These are phyloP conservation scores for Atkinsonella texensis DNA, from an alignment of 2,329 filamentous ascomycete species.

Conservation along the genomic window DNA sequence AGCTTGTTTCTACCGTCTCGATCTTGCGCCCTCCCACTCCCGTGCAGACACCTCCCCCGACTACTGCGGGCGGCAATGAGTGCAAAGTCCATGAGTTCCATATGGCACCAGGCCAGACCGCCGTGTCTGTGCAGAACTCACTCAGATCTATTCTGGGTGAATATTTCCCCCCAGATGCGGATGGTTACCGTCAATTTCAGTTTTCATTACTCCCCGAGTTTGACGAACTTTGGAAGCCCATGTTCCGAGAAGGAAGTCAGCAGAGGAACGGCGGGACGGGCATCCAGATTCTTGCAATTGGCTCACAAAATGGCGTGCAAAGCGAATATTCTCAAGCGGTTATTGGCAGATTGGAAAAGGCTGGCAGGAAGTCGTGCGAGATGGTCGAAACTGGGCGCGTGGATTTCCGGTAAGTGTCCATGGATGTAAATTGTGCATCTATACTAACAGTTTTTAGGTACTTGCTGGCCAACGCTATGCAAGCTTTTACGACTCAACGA, in stretches of 20 bases:
- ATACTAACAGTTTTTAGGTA: constrained; percentile 28
- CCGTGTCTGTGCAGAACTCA: constrained; percentile 44
- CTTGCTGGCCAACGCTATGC: constrained; percentile 48
- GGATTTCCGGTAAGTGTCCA: constrained; percentile 39
- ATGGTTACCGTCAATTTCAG: constrained; percentile 35
- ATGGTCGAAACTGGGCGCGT: constrained; percentile 41
- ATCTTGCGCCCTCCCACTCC: constrained; percentile 29
- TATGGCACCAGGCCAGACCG: constrained; percentile 29
- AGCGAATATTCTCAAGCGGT: constrained; percentile 37
- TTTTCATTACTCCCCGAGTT: constrained; percentile 36
- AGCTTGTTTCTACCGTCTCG: constrained; percentile 13
- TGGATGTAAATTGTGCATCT: neutral
- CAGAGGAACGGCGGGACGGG: constrained; percentile 24
- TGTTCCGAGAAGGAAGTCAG: constrained; percentile 29
- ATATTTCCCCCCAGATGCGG: constrained; percentile 36
- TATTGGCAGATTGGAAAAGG: constrained; percentile 39
- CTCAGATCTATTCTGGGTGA: constrained; percentile 39
- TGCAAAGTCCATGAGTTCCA: constrained; percentile 34
- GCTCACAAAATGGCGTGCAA: constrained; percentile 41
- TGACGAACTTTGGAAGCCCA: constrained; percentile 39
- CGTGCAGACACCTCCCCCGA: constrained; percentile 29
- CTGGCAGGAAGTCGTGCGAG: constrained; percentile 39
- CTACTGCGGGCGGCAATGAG: constrained; percentile 13
- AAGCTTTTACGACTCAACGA: constrained; percentile 40
- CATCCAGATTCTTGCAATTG: constrained; percentile 49